A percentile compares a stretch with the other conserved stretches of the same genome.
Evolutionary conservation across 768 basidiomycete species (phyloP).

Genomic region (Kwoniella heveanensis): DNA sequence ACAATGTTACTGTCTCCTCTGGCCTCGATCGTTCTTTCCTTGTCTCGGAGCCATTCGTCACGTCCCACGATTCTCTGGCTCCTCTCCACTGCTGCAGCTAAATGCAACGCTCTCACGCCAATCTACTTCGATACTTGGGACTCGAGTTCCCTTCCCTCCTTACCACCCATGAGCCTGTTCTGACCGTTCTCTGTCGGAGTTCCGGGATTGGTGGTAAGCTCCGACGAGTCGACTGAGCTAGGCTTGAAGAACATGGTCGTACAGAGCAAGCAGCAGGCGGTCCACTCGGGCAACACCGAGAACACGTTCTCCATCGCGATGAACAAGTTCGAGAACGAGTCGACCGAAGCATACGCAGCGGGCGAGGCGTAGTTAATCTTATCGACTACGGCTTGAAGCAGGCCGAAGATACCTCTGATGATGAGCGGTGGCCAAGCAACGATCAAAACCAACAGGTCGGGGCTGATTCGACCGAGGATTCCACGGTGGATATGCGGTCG

Average conservation of each 20-base stretch:
- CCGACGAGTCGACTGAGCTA: neutral
- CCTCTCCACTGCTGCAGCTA: no score
- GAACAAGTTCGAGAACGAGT: conserved; percentile 21
- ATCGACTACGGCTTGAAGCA: conserved; percentile 26
- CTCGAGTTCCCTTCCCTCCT: neutral
- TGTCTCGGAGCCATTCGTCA: no score
- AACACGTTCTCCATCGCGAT: conserved; percentile 27
- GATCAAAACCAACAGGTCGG: conserved; percentile 20
- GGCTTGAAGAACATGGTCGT: conserved; percentile 22
- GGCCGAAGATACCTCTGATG: conserved; percentile 33
- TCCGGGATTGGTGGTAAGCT: neutral
- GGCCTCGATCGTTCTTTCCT: no score
- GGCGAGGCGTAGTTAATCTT: conserved; percentile 27
- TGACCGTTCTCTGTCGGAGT: neutral
- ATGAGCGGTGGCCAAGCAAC: conserved; percentile 34
- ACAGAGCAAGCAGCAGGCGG: conserved; percentile 29
- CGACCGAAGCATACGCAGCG: conserved; percentile 15
- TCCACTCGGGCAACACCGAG: conserved; percentile 33
- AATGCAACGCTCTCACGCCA: neutral
- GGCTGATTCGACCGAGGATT: conserved; percentile 9
- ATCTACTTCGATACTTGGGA: neutral
- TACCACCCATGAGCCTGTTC: neutral
- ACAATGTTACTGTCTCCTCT: no score
- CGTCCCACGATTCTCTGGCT: no score
- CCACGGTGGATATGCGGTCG: conserved; percentile 7